phyloP scores from a whole-genome alignment of 805 yeast genomes.

The Kodamaea laetipori region DNA sequence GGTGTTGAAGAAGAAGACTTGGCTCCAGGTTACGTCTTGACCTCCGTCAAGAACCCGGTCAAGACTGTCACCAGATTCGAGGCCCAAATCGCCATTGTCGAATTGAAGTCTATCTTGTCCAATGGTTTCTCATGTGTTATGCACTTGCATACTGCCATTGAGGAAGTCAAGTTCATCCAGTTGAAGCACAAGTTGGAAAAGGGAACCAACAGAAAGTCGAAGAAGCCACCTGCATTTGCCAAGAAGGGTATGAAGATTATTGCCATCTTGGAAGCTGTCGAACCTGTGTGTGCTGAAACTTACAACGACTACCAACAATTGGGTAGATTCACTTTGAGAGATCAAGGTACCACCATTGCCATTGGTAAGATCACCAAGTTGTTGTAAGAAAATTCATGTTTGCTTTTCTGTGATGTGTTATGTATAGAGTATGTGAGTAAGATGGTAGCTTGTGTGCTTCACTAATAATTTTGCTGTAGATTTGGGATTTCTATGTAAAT shows the following conservation, averaged over 20 bases:
- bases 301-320: constrained; percentile 91
- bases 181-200: constrained; percentile 91
- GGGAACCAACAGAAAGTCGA: constrained; percentile 95
- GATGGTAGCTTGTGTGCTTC: no score
- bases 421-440: background rate
- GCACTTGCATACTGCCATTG: constrained; percentile 98
- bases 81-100: constrained; percentile 96
- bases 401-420: constrained; percentile 1
- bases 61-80: constrained; percentile 88
- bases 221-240: constrained; percentile 97
- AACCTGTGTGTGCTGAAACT: constrained; percentile 92
- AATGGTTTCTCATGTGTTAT: constrained; percentile 97
- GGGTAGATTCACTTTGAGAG: constrained; percentile 98
- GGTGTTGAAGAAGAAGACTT: constrained; percentile 98
- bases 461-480: no score
- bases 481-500: no score
- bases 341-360: constrained; percentile 97
- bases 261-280: constrained; percentile 82
- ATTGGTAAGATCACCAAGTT: constrained; percentile 96
- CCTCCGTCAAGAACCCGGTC: constrained; percentile 85
- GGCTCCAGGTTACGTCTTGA: constrained; percentile 85
- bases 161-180: constrained; percentile 82
- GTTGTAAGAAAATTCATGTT: constrained; percentile 40
- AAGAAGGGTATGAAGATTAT: constrained; percentile 98
- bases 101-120: constrained; percentile 89